Evolutionary conservation across 768 basidiomycete genomes (phyloP).

Genomic region (Suillus bovinus): DNA sequence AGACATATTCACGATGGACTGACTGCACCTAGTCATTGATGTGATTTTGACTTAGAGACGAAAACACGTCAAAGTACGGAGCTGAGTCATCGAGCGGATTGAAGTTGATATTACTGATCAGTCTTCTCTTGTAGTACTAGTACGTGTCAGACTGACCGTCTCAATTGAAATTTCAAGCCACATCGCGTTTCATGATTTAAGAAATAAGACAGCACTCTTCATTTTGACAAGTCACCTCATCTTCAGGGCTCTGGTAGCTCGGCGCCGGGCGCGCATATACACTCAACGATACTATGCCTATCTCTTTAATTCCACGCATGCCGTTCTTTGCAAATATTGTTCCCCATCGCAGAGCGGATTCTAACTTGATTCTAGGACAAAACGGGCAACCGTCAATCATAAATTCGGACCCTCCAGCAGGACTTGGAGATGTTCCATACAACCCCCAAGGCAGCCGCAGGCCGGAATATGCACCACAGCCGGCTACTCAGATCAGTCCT

Average conservation of each 20-base stretch:
- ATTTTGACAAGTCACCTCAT: not conserved
- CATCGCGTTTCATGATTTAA: slow-evolving; percentile 8
- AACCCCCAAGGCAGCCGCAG: not conserved
- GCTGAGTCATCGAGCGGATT: no score
- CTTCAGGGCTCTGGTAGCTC: not conserved
- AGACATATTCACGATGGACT: no score
- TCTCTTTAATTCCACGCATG: not conserved
- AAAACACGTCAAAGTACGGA: no score
- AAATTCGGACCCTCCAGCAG: not conserved
- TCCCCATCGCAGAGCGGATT: not conserved
- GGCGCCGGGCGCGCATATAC: slow-evolving; percentile 2
- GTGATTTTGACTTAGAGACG: slow-evolving; percentile 34
- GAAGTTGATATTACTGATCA: no score
- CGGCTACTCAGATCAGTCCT: not conserved
- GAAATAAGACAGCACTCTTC: not conserved
- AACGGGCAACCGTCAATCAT: not conserved
- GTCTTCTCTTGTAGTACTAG: no score
- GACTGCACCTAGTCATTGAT: not conserved
- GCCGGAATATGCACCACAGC: not conserved
- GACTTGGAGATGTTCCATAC: not conserved
- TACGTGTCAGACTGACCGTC: not conserved
- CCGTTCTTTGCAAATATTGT: not conserved
- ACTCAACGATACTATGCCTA: not conserved
- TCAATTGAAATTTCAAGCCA: not conserved
- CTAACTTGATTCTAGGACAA: not conserved